A percentile compares a stretch with the other conserved stretches of the same genome.
These are phyloP conservation scores for Cordyceps militaris DNA, from an alignment of 2,329 filamentous ascomycete species.

Conservation along the genomic window DNA sequence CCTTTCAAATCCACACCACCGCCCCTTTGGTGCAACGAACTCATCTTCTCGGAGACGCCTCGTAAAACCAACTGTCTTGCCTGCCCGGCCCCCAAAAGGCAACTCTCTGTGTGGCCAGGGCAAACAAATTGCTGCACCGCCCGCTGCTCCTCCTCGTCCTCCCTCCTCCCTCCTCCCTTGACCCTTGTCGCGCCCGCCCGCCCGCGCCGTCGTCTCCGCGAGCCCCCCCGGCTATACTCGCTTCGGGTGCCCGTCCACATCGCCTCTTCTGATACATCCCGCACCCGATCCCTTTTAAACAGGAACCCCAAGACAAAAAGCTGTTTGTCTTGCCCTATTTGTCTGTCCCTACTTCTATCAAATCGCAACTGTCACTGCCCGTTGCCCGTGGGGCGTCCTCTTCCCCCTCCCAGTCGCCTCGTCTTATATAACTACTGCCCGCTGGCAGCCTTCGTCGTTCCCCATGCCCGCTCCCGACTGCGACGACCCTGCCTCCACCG, in stretches of 20 bases:
- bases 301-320: no score
- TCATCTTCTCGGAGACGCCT: background rate
- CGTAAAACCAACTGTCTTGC: constrained; percentile 6
- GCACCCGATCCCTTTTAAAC: background rate
- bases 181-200: constrained; percentile 10
- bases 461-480: constrained; percentile 11
- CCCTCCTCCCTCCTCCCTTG: no score
- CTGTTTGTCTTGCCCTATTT: background rate
- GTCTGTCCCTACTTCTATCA: no score
- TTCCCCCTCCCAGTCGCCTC: background rate
- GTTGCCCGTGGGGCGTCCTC: no score
- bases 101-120: constrained; percentile 7
- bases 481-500: constrained; percentile 11
- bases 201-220: background rate
- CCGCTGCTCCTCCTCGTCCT: background rate
- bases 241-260: background rate
- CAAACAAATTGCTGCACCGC: background rate
- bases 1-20: background rate
- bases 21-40: constrained; percentile 1
- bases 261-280: background rate
- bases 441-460: constrained; percentile 2
- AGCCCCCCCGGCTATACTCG: background rate
- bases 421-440: background rate
- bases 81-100: background rate
- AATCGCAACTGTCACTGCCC: no score